phyloP scores from a whole-genome alignment of 495 filamentous ascomycete species.

The Tuber indicum region DNA sequence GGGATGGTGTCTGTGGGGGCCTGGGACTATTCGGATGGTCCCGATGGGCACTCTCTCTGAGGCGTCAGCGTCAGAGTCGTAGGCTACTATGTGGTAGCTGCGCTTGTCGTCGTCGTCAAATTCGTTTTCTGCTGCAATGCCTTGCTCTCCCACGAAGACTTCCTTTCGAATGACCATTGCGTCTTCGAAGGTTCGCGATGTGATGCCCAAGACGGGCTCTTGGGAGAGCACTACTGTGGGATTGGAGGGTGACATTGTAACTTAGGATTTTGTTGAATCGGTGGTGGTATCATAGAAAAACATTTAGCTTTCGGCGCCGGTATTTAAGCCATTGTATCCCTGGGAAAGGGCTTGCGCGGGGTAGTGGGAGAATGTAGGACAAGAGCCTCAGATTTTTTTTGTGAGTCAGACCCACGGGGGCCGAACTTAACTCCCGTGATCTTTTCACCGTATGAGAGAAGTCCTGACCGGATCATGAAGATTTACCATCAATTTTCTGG shows the following conservation, averaged over 20 bases:
- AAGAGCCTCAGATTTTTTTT: background rate
- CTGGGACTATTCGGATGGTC: conserved; percentile 70
- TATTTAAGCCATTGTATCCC: background rate
- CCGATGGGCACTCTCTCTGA: conserved; percentile 53
- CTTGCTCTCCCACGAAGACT: conserved; percentile 75
- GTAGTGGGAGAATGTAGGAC: background rate
- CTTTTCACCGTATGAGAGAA: background rate
- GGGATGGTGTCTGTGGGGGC: conserved; percentile 58
- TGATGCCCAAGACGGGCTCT: conserved; percentile 42
- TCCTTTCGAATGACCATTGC: conserved; percentile 68
- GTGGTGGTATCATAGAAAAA: background rate
- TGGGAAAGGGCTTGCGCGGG: background rate
- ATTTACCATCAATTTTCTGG: background rate
- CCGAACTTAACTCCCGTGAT: background rate
- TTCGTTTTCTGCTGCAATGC: conserved; percentile 60
- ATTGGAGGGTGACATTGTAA: conserved; percentile 35
- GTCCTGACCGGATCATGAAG: background rate
- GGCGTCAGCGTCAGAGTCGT: conserved; percentile 49
- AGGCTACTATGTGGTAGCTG: conserved; percentile 76
- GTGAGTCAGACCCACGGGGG: background rate
- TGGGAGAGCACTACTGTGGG: conserved; percentile 36
- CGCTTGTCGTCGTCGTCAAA: conserved; percentile 71
- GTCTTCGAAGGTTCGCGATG: conserved; percentile 61
- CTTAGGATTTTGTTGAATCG: background rate
- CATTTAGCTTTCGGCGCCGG: background rate